Evolutionary conservation across 2,329 filamentous ascomycete species (phyloP).

Genomic region (Cryphonectria parasitica): DNA sequence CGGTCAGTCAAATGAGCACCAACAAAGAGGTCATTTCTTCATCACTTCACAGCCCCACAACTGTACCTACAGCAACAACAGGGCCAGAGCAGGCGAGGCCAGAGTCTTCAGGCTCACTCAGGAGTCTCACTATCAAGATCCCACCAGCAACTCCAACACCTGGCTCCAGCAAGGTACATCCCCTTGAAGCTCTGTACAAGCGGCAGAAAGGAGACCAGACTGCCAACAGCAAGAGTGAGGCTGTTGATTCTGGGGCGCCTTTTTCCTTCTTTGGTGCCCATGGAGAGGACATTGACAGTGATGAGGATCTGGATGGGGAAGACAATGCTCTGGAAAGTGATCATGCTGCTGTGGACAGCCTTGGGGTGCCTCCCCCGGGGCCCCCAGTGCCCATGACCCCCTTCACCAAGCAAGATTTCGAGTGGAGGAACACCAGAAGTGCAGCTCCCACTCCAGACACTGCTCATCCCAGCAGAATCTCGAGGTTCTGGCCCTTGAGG

Average conservation of each 20-base stretch:
- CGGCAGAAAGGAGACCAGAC: slow-evolving; percentile 54
- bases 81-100: slow-evolving; percentile 45
- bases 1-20: background rate
- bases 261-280: slow-evolving; percentile 78
- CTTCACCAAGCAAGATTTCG: slow-evolving; percentile 78
- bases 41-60: background rate
- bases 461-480: slow-evolving; percentile 70
- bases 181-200: slow-evolving; percentile 92
- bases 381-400: slow-evolving; percentile 73
- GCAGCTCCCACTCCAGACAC: slow-evolving; percentile 96
- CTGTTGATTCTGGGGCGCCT: slow-evolving; percentile 52
- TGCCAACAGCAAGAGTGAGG: slow-evolving; percentile 36
- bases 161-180: slow-evolving; percentile 66
- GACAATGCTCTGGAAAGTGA: slow-evolving; percentile 40
- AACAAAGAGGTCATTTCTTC: background rate
- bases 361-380: slow-evolving; percentile 25
- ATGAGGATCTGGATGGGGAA: slow-evolving; percentile 44
- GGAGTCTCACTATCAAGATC: slow-evolving; percentile 59
- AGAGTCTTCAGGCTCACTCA: slow-evolving; percentile 55
- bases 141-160: slow-evolving; percentile 50
- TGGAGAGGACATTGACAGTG: slow-evolving; percentile 50
- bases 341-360: slow-evolving; percentile 33
- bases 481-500: slow-evolving; percentile 59
- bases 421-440: slow-evolving; percentile 75
- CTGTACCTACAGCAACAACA: slow-evolving; percentile 2